Base-by-base conservation (phyloP, 495 filamentous ascomycete species). In the Xylaria sp. region DNA sequence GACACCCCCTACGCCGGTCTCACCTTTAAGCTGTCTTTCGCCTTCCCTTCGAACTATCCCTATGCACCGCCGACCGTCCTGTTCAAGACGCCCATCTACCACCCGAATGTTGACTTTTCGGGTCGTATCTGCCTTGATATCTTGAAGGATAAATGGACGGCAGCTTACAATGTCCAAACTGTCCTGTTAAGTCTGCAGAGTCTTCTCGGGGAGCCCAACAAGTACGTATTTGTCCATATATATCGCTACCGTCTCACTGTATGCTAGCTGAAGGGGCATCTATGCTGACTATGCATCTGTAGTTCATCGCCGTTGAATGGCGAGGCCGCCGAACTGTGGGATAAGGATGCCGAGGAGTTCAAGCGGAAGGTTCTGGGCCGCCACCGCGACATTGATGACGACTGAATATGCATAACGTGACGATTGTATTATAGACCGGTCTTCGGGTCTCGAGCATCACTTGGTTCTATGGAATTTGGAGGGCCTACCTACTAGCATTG, bases 81-180 rank as follows among this genome's bases (percentile, higher is more conserved):
- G 48, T 97, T 96, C 87, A 94, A 92, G 79, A 97, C 94, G 0
- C 93, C 93, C 17, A 97, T 97, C 80, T 97, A 95, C 82, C 94
- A 97, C 75, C 94, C 94, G 31, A 97, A 97, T 73, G 91, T 97
- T 72, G 94, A 97, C 80, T 95, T 96, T 82, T 94, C 93, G 9
- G 94, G 93, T 48, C 88, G 93, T 66, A 97, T 97, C 81, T 97
- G 94, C 80, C 85, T 99, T 70, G 97, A 98, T 81, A 99, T 99
- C 75, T 85, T 99, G 63, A 97, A 97, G 85, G 96, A 98, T 78
- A 97, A 97, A 83, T 98, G 96, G 96, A 97, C 93, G 72, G 84
- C 88, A 15, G 93, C 95, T 17, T 97, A 97, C 87, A 98, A 97
- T 75, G 91, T 96, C 68, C 93, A 96, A 82, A 96, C 90, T 55